Base-by-base conservation (phyloP, 371 early-diverging fungal genomes). In the Circinella umbellata region DNA sequence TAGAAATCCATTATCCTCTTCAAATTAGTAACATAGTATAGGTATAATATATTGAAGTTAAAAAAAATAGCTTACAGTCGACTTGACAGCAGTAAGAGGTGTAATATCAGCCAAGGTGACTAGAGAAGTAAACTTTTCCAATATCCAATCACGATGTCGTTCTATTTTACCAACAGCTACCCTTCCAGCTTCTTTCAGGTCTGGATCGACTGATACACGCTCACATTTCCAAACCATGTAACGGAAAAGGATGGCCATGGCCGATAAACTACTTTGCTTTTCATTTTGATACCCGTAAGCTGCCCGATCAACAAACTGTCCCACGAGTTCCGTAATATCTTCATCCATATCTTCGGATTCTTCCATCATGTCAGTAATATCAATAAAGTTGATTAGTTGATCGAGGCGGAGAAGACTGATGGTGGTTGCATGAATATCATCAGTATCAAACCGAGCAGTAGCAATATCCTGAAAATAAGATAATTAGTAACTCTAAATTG, bases 211-310 rank as follows among this genome's bases (percentile, higher is more conserved):
- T 18, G 70, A 64, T 10, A 79, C 59, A 35, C 68, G 65, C 14
- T 76, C 39, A 35, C 79, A 77, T 69, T 80, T 80, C 84, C 87
- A 83, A 37, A 76, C 70, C 46, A 83, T 49, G 61, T 83, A 84
- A 18, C 78, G 80, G 72, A 80, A 83, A 5, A 83, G 57, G 11
- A 82, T 67, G 15, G 73, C 64, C 55, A 83, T 69, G 14, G 84
- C 77, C 0, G 80, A 80, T 73, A 63, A 20, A 83, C 80, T 57
- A 27, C 34, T 57, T 54, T 75, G 63, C 51, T 76, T 61, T 68
- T 86, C 85, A 47, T 79, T 67, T 7, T 73, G 15, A 54, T 79
- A 71, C 9, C 75, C 78, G 36, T 70, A 73, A 0, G 71, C 61
- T 20, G 80, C 78, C 61, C 86, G 73, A 39, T 83, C 81, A 7